Base-by-base conservation (phyloP, 139 green algal species). In the Yamagishiella unicocca region DNA sequence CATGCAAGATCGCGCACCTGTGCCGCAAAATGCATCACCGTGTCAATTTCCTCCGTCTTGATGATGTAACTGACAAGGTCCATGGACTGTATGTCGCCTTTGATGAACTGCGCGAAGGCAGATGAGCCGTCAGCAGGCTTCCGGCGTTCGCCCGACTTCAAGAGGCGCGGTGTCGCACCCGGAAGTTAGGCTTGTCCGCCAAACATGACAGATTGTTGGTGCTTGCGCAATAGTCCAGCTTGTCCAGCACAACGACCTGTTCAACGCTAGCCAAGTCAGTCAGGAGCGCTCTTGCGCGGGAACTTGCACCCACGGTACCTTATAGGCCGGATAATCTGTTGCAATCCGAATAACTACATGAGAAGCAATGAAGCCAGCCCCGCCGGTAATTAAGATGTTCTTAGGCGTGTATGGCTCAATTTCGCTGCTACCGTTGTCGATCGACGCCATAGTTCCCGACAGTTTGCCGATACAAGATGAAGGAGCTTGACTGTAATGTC, bases 21-120 rank as follows among this genome's bases (percentile, higher is more conserved):
- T 4, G 97, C 97, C 1, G 97, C 97, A 89, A 99, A 99, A 93
- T 99, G 97, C 96, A 99, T 97, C 37, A 99, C 93, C 17, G 97
- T 99, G 93, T 99, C 98, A 29, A 99, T 96, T 9, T 96, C 31
- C 83, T 99, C 95, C 0, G 90, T 92, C 22, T 91, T 61, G 31
- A 99, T 89, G 9, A 99, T 80, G 74, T 96, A 97, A 71, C 80
- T 94, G 14, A 99, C 53, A 46, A 99, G 91, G 92, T 99, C 98
- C 38, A 95, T 94, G 29, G 89, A 96, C 83, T 96, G 95, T 43
- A 99, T 96, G 91, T 99, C 96, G 25, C 97, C 98, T 81, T 98
- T 97, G 72, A 99, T 92, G 61, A 99, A 99, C 93, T 96, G 90
- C 81, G 53, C 38, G 2, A 45, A 1, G 38, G 27, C 53, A 66